These are phyloP conservation scores for Nymphaea colorata DNA, from an alignment of 164 flowering plant species.

Conservation along the genomic window DNA sequence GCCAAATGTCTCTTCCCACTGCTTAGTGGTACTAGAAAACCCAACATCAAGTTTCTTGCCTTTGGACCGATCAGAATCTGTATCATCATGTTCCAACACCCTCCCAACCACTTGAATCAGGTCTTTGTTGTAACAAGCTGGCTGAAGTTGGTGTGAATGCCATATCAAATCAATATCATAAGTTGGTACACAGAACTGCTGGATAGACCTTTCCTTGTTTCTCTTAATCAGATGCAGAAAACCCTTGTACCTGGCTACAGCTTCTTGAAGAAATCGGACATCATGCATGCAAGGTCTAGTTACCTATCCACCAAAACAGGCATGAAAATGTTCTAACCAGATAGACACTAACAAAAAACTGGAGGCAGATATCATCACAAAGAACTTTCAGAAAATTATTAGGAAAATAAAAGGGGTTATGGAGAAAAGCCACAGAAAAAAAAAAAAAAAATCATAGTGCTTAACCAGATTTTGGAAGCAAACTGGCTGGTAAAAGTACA, in stretches of 20 bases:
- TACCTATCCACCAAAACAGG: constrained; percentile 30
- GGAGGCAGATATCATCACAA: no score
- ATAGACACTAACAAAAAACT: background rate
- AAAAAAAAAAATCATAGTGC: no score
- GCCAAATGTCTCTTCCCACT: constrained; percentile 85
- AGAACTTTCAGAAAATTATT: no score
- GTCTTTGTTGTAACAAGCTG: constrained; percentile 69
- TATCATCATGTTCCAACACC: constrained; percentile 86
- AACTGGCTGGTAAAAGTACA: no score
- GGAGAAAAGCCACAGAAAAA: no score
- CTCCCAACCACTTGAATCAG: constrained; percentile 37
- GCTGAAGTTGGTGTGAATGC: constrained; percentile 90
- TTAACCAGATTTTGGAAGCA: no score
- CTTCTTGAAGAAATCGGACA: constrained; percentile 56
- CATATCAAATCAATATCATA: constrained; percentile 95
- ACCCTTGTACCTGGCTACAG: constrained; percentile 84
- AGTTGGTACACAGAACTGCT: constrained; percentile 79
- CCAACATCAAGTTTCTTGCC: constrained; percentile 85
- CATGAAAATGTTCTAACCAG: background rate
- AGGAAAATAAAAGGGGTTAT: no score
- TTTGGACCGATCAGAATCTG: constrained; percentile 65
- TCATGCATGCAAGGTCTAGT: constrained; percentile 52
- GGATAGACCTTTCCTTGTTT: constrained; percentile 53
- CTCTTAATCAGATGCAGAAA: constrained; percentile 80
- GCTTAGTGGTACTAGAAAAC: constrained; percentile 71